A percentile compares a stretch with the other conserved stretches of the same genome.
Conservation (phyloP, 768 basidiomycete genomes). For the Symmetrospora coprosmae region DNA sequence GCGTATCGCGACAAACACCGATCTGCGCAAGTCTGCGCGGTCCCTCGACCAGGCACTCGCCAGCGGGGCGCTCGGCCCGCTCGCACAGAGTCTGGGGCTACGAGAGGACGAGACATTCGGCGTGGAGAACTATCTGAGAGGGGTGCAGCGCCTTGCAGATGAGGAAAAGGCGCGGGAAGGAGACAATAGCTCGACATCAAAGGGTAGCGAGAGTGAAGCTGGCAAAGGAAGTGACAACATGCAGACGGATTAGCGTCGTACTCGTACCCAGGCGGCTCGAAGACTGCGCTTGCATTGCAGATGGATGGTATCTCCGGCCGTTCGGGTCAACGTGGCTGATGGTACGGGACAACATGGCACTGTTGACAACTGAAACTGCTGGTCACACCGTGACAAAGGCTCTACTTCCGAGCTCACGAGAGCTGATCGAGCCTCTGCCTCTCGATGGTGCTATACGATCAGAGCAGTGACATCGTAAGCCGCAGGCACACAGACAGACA, state of each 20-base stretch:
- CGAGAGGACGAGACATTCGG: slow-evolving; percentile 21
- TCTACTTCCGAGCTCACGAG: background rate
- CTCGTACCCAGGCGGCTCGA: too few species aligned
- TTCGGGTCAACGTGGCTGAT: too few species aligned
- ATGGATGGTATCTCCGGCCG: too few species aligned
- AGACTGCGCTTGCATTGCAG: too few species aligned
- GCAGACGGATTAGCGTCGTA: slow-evolving; percentile 19
- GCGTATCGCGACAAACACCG: slow-evolving; percentile 1
- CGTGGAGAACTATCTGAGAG: slow-evolving; percentile 23
- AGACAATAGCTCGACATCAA: background rate
- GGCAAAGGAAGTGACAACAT: background rate
- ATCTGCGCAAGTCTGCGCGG: slow-evolving; percentile 6
- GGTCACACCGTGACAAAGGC: too few species aligned
- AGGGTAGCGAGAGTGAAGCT: background rate
- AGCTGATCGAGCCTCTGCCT: slow-evolving; percentile 20
- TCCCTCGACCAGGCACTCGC: slow-evolving; percentile 21
- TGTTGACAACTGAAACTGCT: too few species aligned
- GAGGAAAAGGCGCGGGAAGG: slow-evolving; percentile 13
- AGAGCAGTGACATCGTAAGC: background rate
- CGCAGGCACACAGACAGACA: background rate
- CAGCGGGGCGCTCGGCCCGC: slow-evolving; percentile 20
- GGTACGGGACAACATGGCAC: too few species aligned
- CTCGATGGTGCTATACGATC: slow-evolving; percentile 14
- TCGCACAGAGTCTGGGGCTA: slow-evolving; percentile 17
- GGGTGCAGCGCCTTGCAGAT: slow-evolving; percentile 21